These are phyloP conservation scores for Iris pallida DNA, from an alignment of 116 monocot species.

Conservation along the genomic window DNA sequence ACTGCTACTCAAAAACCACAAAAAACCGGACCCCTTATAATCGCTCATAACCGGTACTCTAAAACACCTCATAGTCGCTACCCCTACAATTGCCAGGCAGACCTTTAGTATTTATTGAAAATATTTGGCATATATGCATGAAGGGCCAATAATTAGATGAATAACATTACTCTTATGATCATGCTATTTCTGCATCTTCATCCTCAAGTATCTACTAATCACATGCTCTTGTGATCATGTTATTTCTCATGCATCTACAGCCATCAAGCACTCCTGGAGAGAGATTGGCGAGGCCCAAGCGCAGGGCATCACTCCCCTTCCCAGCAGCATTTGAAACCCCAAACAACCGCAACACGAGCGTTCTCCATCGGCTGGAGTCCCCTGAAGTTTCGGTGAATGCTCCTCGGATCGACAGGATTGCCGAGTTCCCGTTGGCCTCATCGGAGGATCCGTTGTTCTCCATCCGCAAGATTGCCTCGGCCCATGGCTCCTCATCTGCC, in stretches of 20 bases:
- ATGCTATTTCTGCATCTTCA: too few species aligned
- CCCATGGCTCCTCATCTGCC: conserved; percentile 27
- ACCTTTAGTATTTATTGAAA: too few species aligned
- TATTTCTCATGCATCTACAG: conserved; percentile 28
- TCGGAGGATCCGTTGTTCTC: conserved; percentile 69
- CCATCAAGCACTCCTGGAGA: conserved; percentile 31
- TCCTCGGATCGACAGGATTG: conserved; percentile 82
- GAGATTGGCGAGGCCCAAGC: conserved; percentile 17
- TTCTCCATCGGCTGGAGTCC: conserved; percentile 43
- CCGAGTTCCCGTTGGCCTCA: conserved; percentile 84
- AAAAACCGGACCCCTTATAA: too few species aligned
- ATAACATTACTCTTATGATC: too few species aligned
- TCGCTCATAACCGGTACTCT: too few species aligned
- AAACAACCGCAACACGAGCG: conserved; percentile 22
- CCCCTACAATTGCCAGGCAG: too few species aligned
- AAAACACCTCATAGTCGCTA: too few species aligned
- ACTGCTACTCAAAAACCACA: too few species aligned
- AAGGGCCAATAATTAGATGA: too few species aligned
- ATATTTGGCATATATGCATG: too few species aligned
- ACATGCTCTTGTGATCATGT: too few species aligned
- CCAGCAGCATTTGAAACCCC: conserved; percentile 39
- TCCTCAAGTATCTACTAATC: too few species aligned
- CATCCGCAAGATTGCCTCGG: conserved; percentile 25
- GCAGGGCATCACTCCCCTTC: conserved; percentile 80
- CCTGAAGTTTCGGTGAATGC: conserved; percentile 90